Percentiles rank a stretch among this genome's conserved stretches.
Conservation (phyloP, 116 monocot species). For the Dioscorea cayenensis region DNA sequence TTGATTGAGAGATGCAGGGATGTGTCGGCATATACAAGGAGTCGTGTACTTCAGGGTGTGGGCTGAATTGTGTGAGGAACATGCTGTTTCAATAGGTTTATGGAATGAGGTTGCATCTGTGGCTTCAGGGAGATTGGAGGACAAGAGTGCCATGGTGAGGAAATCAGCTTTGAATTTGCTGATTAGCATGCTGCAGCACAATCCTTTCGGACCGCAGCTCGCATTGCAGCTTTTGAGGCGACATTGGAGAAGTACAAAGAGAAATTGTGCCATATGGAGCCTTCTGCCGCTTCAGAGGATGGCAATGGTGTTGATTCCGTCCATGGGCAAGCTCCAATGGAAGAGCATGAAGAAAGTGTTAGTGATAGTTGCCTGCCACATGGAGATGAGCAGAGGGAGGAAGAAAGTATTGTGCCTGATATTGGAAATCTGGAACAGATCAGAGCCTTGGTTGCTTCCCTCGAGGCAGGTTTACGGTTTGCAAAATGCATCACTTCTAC, state of each 20-base stretch:
- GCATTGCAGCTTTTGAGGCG: conserved; percentile 64
- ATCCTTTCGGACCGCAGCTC: conserved; percentile 97
- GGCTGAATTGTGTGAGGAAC: conserved; percentile 91
- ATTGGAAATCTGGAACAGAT: conserved; percentile 84
- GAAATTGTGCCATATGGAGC: conserved; percentile 61
- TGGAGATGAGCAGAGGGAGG: conserved; percentile 8
- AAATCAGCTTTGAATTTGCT: conserved; percentile 91
- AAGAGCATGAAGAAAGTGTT: conserved; percentile 33
- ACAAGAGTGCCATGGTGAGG: conserved; percentile 91
- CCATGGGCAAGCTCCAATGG: conserved; percentile 1
- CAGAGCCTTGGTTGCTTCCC: conserved; percentile 91
- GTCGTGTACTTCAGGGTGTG: conserved; percentile 92
- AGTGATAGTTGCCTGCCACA: conserved; percentile 60
- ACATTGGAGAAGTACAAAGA: conserved; percentile 78
- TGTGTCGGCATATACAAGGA: conserved; percentile 95
- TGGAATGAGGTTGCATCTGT: conserved; percentile 94
- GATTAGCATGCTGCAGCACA: conserved; percentile 90
- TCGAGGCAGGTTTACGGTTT: conserved; percentile 86
- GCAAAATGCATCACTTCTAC: conserved; percentile 67
- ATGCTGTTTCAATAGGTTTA: conserved; percentile 75
- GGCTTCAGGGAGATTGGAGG: conserved; percentile 93
- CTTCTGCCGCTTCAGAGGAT: conserved; percentile 12
- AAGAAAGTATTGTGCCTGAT: conserved; percentile 31
- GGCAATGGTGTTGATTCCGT: background rate
- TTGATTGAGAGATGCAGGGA: conserved; percentile 86